Base-by-base conservation (phyloP, 164 flowering plant species). In the Kalanchoe fedtschenkoi region DNA sequence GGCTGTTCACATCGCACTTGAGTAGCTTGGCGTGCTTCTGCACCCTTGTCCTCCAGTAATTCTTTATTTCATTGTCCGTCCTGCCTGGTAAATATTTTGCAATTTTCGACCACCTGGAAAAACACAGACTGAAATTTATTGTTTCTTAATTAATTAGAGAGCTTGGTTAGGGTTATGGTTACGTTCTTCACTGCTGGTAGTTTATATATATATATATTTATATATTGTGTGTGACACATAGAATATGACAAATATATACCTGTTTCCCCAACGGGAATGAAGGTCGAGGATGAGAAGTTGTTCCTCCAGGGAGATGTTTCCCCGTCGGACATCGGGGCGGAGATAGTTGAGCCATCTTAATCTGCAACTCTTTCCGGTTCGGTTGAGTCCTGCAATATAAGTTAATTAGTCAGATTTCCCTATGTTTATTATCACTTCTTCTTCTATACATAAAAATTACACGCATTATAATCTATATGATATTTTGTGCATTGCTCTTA, bases 321-420 rank as follows among this genome's bases (percentile, higher is more conserved):
- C 96, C 24, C 91, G 87, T 47, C 87, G 72, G 58, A 89, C 80
- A 64, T 83, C 83, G 0, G 96, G 96, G 0, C 84, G 76, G 41
- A 89, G 72, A 75, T 89, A 89, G 65, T 89, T 86, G 55, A 86
- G 62, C 96, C 96, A 88, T 75, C 96, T 79, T 38, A 88, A 69
- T 74, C 96, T 74, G 66, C 82, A 78, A 65, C 82, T 78, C 44
- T 85, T 88, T 11, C 96, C 96, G 0, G 87, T 84, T 64, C 96
- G 55, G 44, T 77, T 86, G 61, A 89, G 75, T 21, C 91, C 95
- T 88, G 77, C 57, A 62, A 58, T 30, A 22, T 3, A 60, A 3
- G 1, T 2, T n/a, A 14, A 42, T 1, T 30, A 6, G 5, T 58
- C 4, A 33, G 21, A 0, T 8, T 0, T 16, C 74, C n/a, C n/a